Conservation (phyloP, 768 basidiomycete genomes). For the Kockovaella imperatae region DNA sequence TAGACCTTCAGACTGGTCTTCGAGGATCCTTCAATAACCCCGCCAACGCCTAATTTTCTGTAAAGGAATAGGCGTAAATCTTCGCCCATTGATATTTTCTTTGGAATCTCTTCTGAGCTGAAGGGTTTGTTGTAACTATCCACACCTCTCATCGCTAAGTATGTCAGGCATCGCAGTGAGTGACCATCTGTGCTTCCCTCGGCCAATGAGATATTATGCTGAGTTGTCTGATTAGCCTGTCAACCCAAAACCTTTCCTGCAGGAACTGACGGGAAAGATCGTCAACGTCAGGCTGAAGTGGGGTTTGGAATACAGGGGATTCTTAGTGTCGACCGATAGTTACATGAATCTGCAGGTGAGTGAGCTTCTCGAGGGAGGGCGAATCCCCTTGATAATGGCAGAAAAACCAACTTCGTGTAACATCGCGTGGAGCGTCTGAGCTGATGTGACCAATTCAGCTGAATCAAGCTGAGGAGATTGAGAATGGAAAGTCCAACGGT, state of each 20-base stretch:
- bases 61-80: too few species aligned
- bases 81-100: too few species aligned
- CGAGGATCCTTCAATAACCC: too few species aligned
- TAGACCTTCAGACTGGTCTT: too few species aligned
- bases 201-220: too few species aligned
- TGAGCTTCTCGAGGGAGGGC: conserved; percentile 1
- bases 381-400: background rate
- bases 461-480: conserved; percentile 98
- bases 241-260: conserved; percentile 98
- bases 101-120: too few species aligned
- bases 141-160: conserved; percentile 1
- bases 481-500: conserved; percentile 90
- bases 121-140: too few species aligned
- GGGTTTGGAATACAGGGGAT: conserved; percentile 98
- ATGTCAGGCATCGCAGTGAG: conserved; percentile 34
- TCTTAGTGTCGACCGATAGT: conserved; percentile 94
- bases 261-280: conserved; percentile 95
- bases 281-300: conserved; percentile 94
- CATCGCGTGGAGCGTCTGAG: background rate
- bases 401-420: background rate
- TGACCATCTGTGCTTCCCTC: background rate
- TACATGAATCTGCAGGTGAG: conserved; percentile 98
- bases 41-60: too few species aligned
- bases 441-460: conserved; percentile 51
- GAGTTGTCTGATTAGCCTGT: too few species aligned